Evolutionary conservation across 352 stramenopile genomes (phyloP).

Genomic region (Blastocystis sp.): DNA sequence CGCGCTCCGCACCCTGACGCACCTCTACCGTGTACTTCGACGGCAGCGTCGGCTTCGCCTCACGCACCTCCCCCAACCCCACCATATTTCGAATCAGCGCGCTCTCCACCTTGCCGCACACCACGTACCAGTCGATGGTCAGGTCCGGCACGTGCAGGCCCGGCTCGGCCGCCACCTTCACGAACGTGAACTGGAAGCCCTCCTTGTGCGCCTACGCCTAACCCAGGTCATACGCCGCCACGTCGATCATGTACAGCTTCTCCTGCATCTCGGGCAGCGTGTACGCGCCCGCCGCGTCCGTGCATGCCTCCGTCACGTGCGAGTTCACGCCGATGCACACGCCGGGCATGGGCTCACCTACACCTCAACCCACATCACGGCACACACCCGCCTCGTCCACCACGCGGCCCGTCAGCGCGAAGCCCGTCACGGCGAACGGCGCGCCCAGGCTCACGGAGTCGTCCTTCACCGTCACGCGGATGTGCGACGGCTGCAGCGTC

Average conservation of each 20-base stretch:
- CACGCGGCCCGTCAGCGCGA: slow-evolving; percentile 19
- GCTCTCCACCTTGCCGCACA: slow-evolving; percentile 9
- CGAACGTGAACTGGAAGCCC: neutral
- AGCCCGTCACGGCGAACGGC: slow-evolving; percentile 12
- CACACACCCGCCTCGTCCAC: slow-evolving; percentile 7
- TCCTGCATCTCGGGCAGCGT: neutral
- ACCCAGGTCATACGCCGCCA: neutral
- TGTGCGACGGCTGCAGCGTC: neutral
- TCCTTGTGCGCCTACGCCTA: neutral
- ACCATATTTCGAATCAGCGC: neutral
- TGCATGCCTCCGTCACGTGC: neutral
- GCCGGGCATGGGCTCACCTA: neutral
- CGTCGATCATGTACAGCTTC: slow-evolving; percentile 44
- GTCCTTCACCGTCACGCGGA: neutral
- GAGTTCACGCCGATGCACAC: slow-evolving; percentile 2
- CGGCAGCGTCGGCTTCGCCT: slow-evolving; percentile 7
- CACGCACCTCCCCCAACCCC: neutral
- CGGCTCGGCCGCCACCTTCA: neutral
- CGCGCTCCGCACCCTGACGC: neutral
- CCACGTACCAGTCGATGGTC: neutral
- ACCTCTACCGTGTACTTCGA: neutral
- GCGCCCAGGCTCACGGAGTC: slow-evolving; percentile 11
- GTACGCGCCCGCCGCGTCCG: neutral
- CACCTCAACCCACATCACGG: too few relatives aligned
- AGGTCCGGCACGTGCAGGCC: neutral